A percentile compares a stretch with the other conserved stretches of the same genome.
phyloP scores from a whole-genome alignment of 441 rosid genomes.

The Croton setiger region DNA sequence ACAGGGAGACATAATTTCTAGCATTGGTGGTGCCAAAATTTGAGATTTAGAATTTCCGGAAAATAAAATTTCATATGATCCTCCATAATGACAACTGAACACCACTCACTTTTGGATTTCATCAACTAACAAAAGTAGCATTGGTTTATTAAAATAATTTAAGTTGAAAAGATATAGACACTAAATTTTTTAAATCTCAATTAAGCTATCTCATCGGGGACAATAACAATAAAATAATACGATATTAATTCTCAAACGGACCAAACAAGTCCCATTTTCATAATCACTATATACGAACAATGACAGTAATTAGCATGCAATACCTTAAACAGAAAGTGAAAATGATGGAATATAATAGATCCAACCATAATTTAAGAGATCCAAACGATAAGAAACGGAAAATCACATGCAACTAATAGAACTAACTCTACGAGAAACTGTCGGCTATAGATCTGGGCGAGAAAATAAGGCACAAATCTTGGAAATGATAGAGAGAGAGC shows the following conservation, averaged over 20 bases:
- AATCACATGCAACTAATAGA: background rate
- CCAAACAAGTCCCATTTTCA: background rate
- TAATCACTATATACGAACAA: background rate
- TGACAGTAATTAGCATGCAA: background rate
- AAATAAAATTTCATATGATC: too few relatives aligned
- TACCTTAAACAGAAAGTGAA: background rate
- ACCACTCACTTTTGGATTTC: background rate
- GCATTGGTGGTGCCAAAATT: background rate
- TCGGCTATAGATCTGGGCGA: background rate
- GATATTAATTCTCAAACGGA: background rate
- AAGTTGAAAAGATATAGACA: background rate
- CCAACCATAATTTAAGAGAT: slow-evolving; percentile 1
- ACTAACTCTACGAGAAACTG: background rate
- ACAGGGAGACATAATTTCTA: background rate
- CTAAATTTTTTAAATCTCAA: background rate
- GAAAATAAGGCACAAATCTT: background rate
- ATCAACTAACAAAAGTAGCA: background rate
- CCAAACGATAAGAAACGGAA: background rate
- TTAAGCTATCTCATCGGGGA: background rate
- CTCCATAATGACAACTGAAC: background rate
- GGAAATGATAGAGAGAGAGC: background rate
- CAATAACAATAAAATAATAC: background rate
- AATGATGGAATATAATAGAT: background rate
- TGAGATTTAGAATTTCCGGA: too few relatives aligned
- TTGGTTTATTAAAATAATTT: background rate